Base-by-base conservation (phyloP, 768 basidiomycete genomes). In the Boletus reticuloceps region DNA sequence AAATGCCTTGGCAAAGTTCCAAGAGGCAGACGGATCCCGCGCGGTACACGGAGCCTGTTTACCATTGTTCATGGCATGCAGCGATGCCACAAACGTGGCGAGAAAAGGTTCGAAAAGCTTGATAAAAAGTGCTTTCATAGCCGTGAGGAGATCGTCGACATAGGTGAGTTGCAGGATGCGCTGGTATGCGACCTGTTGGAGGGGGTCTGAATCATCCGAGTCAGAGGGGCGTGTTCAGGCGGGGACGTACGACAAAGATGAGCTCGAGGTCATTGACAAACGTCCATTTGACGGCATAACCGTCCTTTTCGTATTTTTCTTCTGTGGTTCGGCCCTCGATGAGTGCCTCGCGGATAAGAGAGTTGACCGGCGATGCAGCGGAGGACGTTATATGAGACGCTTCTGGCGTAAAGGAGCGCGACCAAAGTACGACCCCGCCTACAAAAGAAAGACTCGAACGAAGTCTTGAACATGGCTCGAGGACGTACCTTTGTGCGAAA, bases 381-480 rank as follows among this genome's bases (percentile, higher is more conserved):
- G 89, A 87, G 40, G 82, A 77, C 29, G 85, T 82, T 38, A 91
- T 74, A 13, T 84, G 78, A 6, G 83, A 79, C 43, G 90, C 89
- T 20, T 89, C 84, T 6, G 95, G 94, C 0, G 94, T 96, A 74
- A 96, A 98, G 3, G 95, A 94, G 47, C 88, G 84, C 25, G 92
- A 93, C 94, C 94, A 98, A 34, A 98, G 80, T 36, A 98, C 88
- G 52, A 97, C 77, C 34, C 96, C 96, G 55, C 94, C 94, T 94
- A 67, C 3, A 45, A 34, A 10, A 37, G 47, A 56, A 16, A 16
- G 36, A 47, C 50, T 65, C 38, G 54, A 47, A 6, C 43, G 32
- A 11, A 20, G 19, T 45, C 58, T 45, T 4, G 8, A 50, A 46
- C 9, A 1, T 25, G n/a, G 8, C 51, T 9, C 19, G 25, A 40